Percentiles rank a stretch among this genome's conserved stretches.
phyloP scores from a whole-genome alignment of 352 stramenopile species.

The Phytophthora uliginosa region DNA sequence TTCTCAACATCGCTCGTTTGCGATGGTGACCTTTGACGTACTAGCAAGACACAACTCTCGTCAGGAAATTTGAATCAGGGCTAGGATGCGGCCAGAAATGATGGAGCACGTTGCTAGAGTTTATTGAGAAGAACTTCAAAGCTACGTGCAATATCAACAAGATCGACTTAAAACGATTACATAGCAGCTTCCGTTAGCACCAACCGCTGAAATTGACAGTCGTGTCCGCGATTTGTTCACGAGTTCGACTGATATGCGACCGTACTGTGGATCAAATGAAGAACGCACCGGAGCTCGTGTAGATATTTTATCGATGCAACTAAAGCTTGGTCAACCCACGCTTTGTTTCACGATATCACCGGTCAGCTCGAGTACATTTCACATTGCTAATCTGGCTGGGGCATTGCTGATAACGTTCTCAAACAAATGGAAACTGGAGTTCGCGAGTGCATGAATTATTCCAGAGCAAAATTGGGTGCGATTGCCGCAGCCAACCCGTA shows the following conservation, averaged over 20 bases:
- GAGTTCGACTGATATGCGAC: conserved; percentile 4
- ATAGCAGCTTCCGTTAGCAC: neutral
- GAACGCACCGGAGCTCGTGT: neutral
- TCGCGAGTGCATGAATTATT: too few relatives aligned
- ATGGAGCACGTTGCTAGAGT: neutral
- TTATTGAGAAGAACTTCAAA: neutral
- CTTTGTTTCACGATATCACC: neutral
- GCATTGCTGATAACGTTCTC: too few relatives aligned
- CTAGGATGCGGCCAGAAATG: neutral
- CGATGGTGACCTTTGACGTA: conserved; percentile 12
- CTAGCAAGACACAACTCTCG: neutral
- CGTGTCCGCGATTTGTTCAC: neutral
- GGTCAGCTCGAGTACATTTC: too few relatives aligned
- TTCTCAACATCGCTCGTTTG: neutral
- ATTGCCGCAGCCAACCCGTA: too few relatives aligned
- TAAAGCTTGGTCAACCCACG: conserved; percentile 5
- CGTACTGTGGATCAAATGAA: conserved; percentile 17
- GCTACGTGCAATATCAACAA: conserved; percentile 6
- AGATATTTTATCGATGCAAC: conserved; percentile 19
- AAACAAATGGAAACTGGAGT: neutral
- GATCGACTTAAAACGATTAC: neutral
- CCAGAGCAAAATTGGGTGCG: too few relatives aligned
- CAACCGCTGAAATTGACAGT: too few relatives aligned
- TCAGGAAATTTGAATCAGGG: conserved; percentile 3
- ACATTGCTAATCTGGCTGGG: too few relatives aligned